These are phyloP conservation scores for Botryosphaeria agaves DNA, from an alignment of 2,329 filamentous ascomycete genomes.

Conservation along the genomic window DNA sequence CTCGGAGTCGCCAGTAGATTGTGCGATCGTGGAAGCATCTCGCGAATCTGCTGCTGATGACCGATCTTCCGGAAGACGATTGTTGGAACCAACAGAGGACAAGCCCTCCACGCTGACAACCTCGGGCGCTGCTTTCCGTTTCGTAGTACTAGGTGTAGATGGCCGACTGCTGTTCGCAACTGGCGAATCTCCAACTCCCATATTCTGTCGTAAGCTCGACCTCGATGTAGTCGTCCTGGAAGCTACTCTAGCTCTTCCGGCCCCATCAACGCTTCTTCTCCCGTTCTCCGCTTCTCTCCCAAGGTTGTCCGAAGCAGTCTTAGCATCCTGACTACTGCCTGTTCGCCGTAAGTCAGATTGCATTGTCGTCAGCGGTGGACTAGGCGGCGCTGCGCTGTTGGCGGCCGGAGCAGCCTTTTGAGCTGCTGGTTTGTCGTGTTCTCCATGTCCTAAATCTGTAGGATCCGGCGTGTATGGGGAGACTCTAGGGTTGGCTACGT, in stretches of 20 bases:
- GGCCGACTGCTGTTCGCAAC: too few relatives aligned
- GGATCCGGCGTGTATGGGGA: constrained; percentile 20
- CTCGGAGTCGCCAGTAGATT: constrained; percentile 24
- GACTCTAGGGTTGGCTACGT: constrained; percentile 13
- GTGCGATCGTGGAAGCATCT: too few relatives aligned
- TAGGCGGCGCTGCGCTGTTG: constrained; percentile 22
- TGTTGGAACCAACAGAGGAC: too few relatives aligned
- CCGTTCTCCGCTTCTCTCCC: constrained; percentile 18
- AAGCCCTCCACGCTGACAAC: too few relatives aligned
- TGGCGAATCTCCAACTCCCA: too few relatives aligned
- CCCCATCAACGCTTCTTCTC: constrained; percentile 23
- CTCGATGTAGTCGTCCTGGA: constrained; percentile 22
- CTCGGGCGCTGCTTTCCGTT: too few relatives aligned
- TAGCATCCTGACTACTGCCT: constrained; percentile 26
- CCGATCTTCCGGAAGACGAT: too few relatives aligned
- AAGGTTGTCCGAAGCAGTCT: constrained; percentile 18
- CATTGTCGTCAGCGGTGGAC: constrained; percentile 27
- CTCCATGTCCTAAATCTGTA: constrained; percentile 20
- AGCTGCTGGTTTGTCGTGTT: constrained; percentile 11
- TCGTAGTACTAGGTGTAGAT: too few relatives aligned
- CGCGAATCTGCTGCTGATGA: too few relatives aligned
- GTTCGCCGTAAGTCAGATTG: constrained; percentile 26
- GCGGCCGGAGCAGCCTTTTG: constrained; percentile 6
- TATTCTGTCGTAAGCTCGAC: constrained; percentile 23
- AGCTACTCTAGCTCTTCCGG: constrained; percentile 16